Percentiles rank a stretch among this genome's conserved stretches.
Evolutionary conservation across 2,329 filamentous ascomycete species (phyloP).

Genomic region (Ambrosiella cleistominuta): DNA sequence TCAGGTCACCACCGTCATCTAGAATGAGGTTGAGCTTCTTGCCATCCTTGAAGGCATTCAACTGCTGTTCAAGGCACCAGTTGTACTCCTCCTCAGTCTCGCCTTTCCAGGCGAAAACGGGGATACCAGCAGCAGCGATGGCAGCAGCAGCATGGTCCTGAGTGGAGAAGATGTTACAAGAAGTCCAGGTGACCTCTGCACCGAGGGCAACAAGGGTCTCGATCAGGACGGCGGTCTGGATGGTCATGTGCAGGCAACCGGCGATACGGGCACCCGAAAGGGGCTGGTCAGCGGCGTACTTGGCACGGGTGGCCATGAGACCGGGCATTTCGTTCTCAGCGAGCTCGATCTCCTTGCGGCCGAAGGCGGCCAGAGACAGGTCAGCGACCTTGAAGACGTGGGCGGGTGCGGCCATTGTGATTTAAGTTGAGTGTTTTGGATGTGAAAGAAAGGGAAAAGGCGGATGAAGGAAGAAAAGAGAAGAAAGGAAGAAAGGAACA

Average conservation of each 20-base stretch:
- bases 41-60: constrained; percentile 88
- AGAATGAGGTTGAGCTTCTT: constrained; percentile 97
- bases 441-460: constrained; percentile 11
- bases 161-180: constrained; percentile 99
- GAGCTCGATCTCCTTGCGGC: constrained; percentile 96
- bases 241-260: constrained; percentile 98
- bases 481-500: neutral
- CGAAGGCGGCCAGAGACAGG: constrained; percentile 92
- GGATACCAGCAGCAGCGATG: constrained; percentile 83
- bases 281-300: constrained; percentile 87
- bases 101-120: constrained; percentile 63
- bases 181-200: constrained; percentile 97
- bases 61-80: constrained; percentile 99
- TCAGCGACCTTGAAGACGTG: constrained; percentile 97
- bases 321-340: constrained; percentile 95
- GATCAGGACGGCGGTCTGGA: constrained; percentile 98
- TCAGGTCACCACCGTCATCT: constrained; percentile 95
- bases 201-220: constrained; percentile 90
- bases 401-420: constrained; percentile 58
- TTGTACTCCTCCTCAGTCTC: constrained; percentile 99
- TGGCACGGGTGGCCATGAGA: constrained; percentile 83
- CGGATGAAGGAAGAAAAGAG: constrained; percentile 6
- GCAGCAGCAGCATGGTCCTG: constrained; percentile 96
- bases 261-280: constrained; percentile 89
- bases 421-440: constrained; percentile 13